Conservation (phyloP, 306 rosid species). For the Rosa multiflora region DNA sequence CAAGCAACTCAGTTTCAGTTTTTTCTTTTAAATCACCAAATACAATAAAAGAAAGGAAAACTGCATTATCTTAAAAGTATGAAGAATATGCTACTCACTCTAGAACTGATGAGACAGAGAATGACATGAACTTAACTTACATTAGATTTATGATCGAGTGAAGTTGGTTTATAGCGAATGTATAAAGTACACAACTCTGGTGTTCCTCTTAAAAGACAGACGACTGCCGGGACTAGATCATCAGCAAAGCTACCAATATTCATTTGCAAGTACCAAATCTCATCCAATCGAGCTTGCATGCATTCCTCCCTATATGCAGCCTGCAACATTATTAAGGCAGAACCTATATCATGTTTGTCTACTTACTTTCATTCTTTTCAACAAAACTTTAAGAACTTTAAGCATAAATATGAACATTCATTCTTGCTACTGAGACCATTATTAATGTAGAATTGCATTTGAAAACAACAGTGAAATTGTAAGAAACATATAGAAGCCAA, state of each 20-base stretch:
- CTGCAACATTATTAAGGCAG: not conserved
- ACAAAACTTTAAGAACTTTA: not conserved
- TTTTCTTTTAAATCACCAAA: not conserved
- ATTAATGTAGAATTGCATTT: not conserved
- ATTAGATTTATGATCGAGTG: not conserved
- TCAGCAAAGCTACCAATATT: not conserved
- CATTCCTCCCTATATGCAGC: not conserved
- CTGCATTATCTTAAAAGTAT: not conserved
- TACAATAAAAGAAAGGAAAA: not conserved
- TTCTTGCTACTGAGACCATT: not conserved
- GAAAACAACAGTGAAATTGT: not conserved
- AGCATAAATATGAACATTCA: not conserved
- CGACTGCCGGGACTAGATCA: not conserved
- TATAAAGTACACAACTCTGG: not conserved
- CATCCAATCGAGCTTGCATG: not conserved
- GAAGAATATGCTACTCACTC: not conserved
- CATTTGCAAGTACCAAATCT: not conserved
- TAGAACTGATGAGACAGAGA: not conserved
- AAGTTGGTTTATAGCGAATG: not conserved
- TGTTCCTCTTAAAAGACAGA: constrained; percentile 5
- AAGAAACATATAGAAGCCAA: not conserved
- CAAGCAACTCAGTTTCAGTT: not conserved
- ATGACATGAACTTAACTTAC: not conserved
- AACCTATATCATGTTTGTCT: not conserved
- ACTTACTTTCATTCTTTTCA: not conserved